Conservation (phyloP, 1,284 basidiomycete genomes). For the Apiotrichum mycotoxinovorans region DNA sequence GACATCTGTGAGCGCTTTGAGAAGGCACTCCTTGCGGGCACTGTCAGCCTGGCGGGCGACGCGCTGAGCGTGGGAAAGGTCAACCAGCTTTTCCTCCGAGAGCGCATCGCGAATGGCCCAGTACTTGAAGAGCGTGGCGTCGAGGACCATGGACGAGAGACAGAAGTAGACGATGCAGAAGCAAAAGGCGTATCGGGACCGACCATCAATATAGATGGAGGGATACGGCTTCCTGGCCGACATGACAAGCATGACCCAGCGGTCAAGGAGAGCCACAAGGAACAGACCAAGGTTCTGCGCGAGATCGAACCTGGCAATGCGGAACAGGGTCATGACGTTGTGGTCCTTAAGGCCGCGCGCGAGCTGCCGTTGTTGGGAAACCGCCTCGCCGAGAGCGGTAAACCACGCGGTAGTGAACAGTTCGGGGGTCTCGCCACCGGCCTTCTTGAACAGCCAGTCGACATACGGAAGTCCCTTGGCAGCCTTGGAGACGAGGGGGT, state of each 20-base stretch:
- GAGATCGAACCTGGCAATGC: slow-evolving; percentile 7
- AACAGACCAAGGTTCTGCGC: slow-evolving; percentile 13
- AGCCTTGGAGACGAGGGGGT: slow-evolving; percentile 7
- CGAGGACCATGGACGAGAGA: slow-evolving; percentile 11
- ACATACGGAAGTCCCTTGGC: slow-evolving; percentile 5
- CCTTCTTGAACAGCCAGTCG: slow-evolving; percentile 12
- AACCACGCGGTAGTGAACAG: slow-evolving; percentile 11
- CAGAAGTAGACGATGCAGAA: slow-evolving; percentile 17
- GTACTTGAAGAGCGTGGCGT: slow-evolving; percentile 13
- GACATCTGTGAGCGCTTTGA: slow-evolving; percentile 5
- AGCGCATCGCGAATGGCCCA: slow-evolving; percentile 14
- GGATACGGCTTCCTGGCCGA: slow-evolving; percentile 7
- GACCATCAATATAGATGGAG: slow-evolving; percentile 7
- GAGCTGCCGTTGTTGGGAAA: slow-evolving; percentile 5
- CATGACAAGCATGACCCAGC: slow-evolving; percentile 16
- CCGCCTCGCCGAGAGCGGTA: slow-evolving; percentile 8
- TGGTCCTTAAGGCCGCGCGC: slow-evolving; percentile 16
- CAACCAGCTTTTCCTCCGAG: slow-evolving; percentile 7
- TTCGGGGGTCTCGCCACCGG: slow-evolving; percentile 1
- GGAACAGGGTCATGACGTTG: slow-evolving; percentile 12
- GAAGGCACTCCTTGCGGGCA: slow-evolving; percentile 1
- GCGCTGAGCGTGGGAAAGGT: slow-evolving; percentile 9
- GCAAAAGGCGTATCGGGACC: slow-evolving; percentile 16
- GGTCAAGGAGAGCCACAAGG: slow-evolving; percentile 17
- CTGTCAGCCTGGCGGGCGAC: slow-evolving; percentile 2